Conservation (phyloP, 371 early-diverging fungal genomes). For the Rhizopus stolonifer region DNA sequence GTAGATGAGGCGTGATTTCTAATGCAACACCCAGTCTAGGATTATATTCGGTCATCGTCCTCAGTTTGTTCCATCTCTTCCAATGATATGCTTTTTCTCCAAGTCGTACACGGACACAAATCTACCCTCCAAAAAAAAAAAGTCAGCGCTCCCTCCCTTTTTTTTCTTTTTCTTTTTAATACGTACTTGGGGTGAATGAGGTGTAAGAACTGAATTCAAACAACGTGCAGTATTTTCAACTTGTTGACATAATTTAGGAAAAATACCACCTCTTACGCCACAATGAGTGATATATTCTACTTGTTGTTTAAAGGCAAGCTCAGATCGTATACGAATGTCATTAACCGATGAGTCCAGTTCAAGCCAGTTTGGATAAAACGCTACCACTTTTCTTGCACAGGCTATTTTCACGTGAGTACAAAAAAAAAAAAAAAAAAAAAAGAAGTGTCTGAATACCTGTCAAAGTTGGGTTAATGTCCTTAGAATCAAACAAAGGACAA, state of each 20-base stretch:
- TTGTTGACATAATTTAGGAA: slow-evolving; percentile 30
- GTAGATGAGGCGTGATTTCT: slow-evolving; percentile 60
- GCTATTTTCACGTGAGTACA: slow-evolving; percentile 28
- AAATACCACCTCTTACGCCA: slow-evolving; percentile 59
- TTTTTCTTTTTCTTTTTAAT: slow-evolving; percentile 37
- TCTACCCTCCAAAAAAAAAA: neutral
- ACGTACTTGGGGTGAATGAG: slow-evolving; percentile 39
- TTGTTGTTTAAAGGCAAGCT: slow-evolving; percentile 68
- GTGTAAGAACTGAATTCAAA: slow-evolving; percentile 44
- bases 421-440: neutral
- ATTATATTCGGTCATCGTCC: slow-evolving; percentile 57
- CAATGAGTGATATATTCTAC: slow-evolving; percentile 73
- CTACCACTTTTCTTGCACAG: slow-evolving; percentile 53
- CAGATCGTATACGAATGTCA: slow-evolving; percentile 55
- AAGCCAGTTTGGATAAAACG: slow-evolving; percentile 60
- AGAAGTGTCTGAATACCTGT: too few relatives aligned
- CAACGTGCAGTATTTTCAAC: slow-evolving; percentile 60
- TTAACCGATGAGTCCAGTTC: slow-evolving; percentile 58
- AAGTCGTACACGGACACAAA: neutral
- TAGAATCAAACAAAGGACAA: slow-evolving; percentile 38
- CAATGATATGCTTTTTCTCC: slow-evolving; percentile 27
- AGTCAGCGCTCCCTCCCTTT: slow-evolving; percentile 17
- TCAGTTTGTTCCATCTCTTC: slow-evolving; percentile 69
- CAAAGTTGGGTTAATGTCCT: slow-evolving; percentile 20
- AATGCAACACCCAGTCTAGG: slow-evolving; percentile 61